Base-by-base conservation (phyloP, 768 basidiomycete genomes). In the Coprinopsis strossmayeri region DNA sequence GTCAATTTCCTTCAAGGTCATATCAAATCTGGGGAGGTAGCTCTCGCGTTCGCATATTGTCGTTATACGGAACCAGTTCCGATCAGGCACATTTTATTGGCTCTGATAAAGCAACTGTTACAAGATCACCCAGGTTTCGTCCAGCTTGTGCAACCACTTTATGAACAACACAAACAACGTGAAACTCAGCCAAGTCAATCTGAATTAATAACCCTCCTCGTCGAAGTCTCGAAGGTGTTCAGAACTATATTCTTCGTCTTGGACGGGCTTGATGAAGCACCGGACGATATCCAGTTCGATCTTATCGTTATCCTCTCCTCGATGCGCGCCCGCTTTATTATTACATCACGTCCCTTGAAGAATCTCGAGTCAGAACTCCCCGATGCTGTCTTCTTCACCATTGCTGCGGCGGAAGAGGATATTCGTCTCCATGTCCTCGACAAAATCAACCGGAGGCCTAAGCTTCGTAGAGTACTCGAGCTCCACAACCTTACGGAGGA, bases 191-290 rank as follows among this genome's bases (percentile, higher is more conserved):
- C 17, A 20, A 17, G 21, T 28, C 18, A 24, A 17, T 9, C 3
- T 7, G 45, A 34, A 13, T 18, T 20, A 5, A 3, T 20, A 34
- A 4, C 21, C 28, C n/a, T 32, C 2, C 18, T 46, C n/a, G 21
- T 21, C n/a, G 5, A 12, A 34, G 24, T 46, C 20, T 15, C 20
- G 12, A 20, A 18, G 18, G 15, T 17, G 5, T 35, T 34, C 23
- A 21, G 3, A 7, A 34, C 20, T n/a, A 34, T 12, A 3, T 32
- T 34, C 26, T 18, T 17, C 10, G 13, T 46, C 18, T n/a, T 46
- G 9, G 45, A 46, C 24, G 45, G 45, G 4, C 45, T 46, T 2
- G 45, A 46, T 35, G 45, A 46, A 24, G 45, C 32, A 2, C 10
- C 5, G 5, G 24, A 26, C 32, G 45, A 46, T 15, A 34, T 26